Evolutionary conservation across 2,329 filamentous ascomycete genomes (phyloP).

Genomic region (Arthroderma sp.): DNA sequence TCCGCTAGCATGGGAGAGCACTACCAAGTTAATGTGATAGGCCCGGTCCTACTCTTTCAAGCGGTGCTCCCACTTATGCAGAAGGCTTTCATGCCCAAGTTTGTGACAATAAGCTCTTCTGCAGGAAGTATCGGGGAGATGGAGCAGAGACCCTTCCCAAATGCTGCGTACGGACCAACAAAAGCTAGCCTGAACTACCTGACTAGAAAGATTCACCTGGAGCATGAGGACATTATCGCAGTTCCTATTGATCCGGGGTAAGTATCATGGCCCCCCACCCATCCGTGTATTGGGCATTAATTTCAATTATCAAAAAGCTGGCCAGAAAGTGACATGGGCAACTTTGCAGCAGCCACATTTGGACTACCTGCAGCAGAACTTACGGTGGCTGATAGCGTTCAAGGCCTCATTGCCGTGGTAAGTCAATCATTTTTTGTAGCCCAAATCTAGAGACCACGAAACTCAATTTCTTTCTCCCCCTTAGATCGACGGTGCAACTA

Average conservation of each 20-base stretch:
- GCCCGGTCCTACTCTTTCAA: conserved; percentile 36
- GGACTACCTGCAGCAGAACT: too few species aligned
- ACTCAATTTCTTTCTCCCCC: too few species aligned
- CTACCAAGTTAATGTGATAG: conserved; percentile 26
- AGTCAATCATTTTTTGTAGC: too few species aligned
- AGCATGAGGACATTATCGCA: neutral
- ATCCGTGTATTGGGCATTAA: too few species aligned
- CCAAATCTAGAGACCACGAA: too few species aligned
- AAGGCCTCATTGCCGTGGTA: too few species aligned
- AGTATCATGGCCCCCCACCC: too few species aligned
- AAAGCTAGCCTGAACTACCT: neutral
- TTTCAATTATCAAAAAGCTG: too few species aligned
- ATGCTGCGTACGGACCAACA: neutral
- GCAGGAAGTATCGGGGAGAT: neutral
- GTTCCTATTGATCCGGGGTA: neutral
- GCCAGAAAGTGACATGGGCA: too few species aligned
- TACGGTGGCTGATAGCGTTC: too few species aligned
- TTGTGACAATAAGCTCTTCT: neutral
- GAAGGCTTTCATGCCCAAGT: conserved; percentile 8
- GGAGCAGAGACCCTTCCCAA: neutral
- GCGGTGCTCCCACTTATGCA: conserved; percentile 33
- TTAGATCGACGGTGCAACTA: too few species aligned
- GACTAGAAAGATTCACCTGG: neutral
- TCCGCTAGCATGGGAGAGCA: conserved; percentile 19
- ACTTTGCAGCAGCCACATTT: too few species aligned